A percentile compares a stretch with the other conserved stretches of the same genome.
Conservation (phyloP, 129 eudicot species). For the Pseudognaphalium luteoalbum region DNA sequence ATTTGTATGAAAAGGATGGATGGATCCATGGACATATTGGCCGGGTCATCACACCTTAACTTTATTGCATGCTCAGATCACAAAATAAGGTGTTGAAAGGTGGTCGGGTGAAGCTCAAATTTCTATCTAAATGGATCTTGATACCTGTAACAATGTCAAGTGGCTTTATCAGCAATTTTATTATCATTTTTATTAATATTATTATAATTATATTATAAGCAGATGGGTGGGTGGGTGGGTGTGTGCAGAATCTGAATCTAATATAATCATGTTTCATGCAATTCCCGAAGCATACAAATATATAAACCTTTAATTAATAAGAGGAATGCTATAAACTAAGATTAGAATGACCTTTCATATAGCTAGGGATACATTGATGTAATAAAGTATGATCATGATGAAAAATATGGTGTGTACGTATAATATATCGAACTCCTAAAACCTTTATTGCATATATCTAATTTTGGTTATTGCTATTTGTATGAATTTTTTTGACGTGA, state of each 20-base stretch:
- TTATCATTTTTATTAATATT: too few relatives aligned
- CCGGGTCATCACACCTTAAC: neutral
- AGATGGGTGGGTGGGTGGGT: neutral
- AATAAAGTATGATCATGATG: too few relatives aligned
- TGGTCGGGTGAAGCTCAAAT: conserved; percentile 35
- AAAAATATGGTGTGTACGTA: too few relatives aligned
- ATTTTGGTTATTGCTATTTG: too few relatives aligned
- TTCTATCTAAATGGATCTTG: conserved; percentile 33
- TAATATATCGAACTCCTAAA: too few relatives aligned
- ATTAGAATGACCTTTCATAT: too few relatives aligned
- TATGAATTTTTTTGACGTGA: too few relatives aligned
- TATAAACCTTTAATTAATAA: too few relatives aligned
- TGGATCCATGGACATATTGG: neutral
- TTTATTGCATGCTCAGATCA: conserved; percentile 28
- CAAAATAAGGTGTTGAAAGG: conserved; percentile 30
- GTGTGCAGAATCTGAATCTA: conserved; percentile 26
- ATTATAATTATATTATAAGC: too few relatives aligned
- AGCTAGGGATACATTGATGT: too few relatives aligned
- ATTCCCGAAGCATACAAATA: conserved; percentile 2
- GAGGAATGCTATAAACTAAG: too few relatives aligned
- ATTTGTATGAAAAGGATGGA: neutral
- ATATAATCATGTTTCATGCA: conserved; percentile 17
- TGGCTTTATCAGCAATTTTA: conserved; percentile 15
- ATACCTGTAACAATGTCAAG: conserved; percentile 30
- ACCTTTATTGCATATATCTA: too few relatives aligned